Percentiles rank a stretch among this genome's conserved stretches.
Conservation (phyloP, 768 basidiomycete genomes). For the Fibroporia radiculosa region DNA sequence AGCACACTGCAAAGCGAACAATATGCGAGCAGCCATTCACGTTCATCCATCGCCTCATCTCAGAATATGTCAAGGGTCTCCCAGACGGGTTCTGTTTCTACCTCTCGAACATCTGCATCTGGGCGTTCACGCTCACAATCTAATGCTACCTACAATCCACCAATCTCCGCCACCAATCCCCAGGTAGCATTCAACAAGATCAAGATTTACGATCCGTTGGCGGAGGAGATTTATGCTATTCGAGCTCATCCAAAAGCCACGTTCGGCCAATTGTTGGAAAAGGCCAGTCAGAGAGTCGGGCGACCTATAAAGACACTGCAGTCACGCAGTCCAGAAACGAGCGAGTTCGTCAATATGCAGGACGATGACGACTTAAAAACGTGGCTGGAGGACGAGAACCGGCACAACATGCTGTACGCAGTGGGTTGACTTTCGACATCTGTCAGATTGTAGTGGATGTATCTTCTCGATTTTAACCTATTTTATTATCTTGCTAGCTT, state of each 20-base stretch:
- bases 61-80: conserved; percentile 17
- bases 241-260: conserved; percentile 91
- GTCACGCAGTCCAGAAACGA: conserved; percentile 71
- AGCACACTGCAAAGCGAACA: conserved; percentile 19
- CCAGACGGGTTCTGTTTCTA: conserved; percentile 43
- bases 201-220: conserved; percentile 91
- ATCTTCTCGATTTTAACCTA: conserved; percentile 11
- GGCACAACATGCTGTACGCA: conserved; percentile 78
- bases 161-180: conserved; percentile 70
- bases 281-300: conserved; percentile 83
- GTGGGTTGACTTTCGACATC: conserved; percentile 35
- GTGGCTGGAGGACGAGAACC: conserved; percentile 77
- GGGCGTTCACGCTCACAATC: conserved; percentile 53
- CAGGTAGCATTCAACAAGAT: conserved; percentile 94
- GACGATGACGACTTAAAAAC: conserved; percentile 54
- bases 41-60: conserved; percentile 22
- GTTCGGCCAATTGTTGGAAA: conserved; percentile 80
- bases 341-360: conserved; percentile 54
- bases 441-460: conserved; percentile 1
- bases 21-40: conserved; percentile 16
- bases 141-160: conserved; percentile 51
- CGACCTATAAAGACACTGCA: conserved; percentile 58
- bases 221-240: conserved; percentile 95
- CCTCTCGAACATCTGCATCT: conserved; percentile 22
- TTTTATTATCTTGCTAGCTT: conserved; percentile 16